Base-by-base conservation (phyloP, 2,329 filamentous ascomycete genomes). In the Trichoderma atrobrunneum region DNA sequence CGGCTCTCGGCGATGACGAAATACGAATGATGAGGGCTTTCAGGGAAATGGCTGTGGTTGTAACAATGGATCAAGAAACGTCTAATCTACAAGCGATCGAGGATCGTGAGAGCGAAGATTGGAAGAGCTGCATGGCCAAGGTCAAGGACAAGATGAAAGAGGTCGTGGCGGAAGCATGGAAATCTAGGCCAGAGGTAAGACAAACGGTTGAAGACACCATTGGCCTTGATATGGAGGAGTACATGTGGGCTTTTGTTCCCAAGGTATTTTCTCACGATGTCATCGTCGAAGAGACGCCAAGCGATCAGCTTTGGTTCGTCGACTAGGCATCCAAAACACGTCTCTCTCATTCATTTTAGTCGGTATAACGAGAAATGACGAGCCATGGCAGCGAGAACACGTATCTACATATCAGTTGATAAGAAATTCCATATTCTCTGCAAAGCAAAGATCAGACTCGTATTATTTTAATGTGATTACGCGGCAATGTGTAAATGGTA, bases 221-320 rank as follows among this genome's bases (percentile, higher is more conserved):
- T 6, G 75, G 74, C n/a, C 18, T 59, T 14, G 70, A 65, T n/a
- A 1, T 76, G 67, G 73, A 74, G 7, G 72, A 75, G 7, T 74
- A 61, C 12, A 61, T 72, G n/a, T 76, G 74, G 75, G 72, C 72
- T 43, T 59, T 73, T 30, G 71, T 74, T n/a, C 74, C 72, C 2
- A 75, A 75, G 54, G 3, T 54, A n/a, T 72, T 74, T n/a, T 74
- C 74, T 28, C 74, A 76, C 26, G 48, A 67, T 16, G 7, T 72
- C 21, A 6, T 36, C 4, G 32, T 75, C 43, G 30, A 51, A 51
- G 71, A 70, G 54, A 21, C 72, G 24, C 69, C 70, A 12, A 51
- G 26, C 26, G 48, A 68, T 3, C 73, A 75, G 60, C 8, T 74
- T 34, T 74, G 74, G 74, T 51, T 72, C 39, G 72, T 75, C 11